These are phyloP conservation scores for Umbelopsis sp. DNA, from an alignment of 192 early-diverging fungal species.

Conservation along the genomic window DNA sequence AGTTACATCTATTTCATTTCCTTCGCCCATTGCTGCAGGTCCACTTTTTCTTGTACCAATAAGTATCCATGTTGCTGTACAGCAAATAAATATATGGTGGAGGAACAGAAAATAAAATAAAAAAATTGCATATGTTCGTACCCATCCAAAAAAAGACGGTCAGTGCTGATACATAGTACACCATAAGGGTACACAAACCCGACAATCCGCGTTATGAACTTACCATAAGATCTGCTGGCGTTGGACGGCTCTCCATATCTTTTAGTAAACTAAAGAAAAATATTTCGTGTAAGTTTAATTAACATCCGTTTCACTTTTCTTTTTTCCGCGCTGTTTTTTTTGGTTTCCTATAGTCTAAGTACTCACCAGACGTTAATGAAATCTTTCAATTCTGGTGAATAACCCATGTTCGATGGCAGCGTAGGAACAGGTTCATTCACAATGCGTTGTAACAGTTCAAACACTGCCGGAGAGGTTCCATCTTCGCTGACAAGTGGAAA, in stretches of 20 bases:
- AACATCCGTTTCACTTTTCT: not conserved
- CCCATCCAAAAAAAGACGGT: not conserved
- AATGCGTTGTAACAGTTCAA: constrained; percentile 94
- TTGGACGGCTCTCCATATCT: constrained; percentile 59
- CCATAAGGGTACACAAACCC: constrained; percentile 9
- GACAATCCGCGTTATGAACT: constrained; percentile 10
- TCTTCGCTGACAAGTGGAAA: constrained; percentile 70
- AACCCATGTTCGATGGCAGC: constrained; percentile 15
- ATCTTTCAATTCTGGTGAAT: constrained; percentile 12
- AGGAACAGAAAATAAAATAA: not conserved
- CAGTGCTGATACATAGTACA: not conserved
- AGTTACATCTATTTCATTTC: not conserved
- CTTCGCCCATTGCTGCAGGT: constrained; percentile 65
- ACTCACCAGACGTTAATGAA: constrained; percentile 29
- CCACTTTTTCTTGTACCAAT: constrained; percentile 54
- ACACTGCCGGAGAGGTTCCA: constrained; percentile 52
- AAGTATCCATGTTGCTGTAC: constrained; percentile 60
- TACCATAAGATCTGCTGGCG: constrained; percentile 66
- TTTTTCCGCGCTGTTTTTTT: not conserved
- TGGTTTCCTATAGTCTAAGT: not conserved
- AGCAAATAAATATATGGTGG: not conserved
- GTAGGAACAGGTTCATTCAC: constrained; percentile 84
- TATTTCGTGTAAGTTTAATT: not conserved
- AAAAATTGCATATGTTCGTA: not conserved
- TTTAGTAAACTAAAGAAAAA: constrained; percentile 49